Percentiles rank a stretch among this genome's conserved stretches.
Evolutionary conservation across 2,329 filamentous ascomycete species (phyloP).

Genomic region (Claviceps sp.): DNA sequence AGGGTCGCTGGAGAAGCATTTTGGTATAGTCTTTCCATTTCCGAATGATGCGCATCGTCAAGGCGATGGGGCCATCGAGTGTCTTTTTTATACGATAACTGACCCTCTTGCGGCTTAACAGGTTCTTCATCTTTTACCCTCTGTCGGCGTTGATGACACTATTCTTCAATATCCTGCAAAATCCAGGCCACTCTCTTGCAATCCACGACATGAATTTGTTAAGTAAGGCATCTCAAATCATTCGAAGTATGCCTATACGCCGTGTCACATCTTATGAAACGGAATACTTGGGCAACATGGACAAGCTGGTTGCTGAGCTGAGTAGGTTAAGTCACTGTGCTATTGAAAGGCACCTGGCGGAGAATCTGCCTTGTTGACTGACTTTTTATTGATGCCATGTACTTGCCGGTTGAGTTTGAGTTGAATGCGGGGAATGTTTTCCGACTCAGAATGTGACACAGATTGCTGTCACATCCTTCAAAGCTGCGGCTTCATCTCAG

Average conservation of each 20-base stretch:
- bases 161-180: slow-evolving; percentile 39
- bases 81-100: not conserved
- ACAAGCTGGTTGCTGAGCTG: slow-evolving; percentile 30
- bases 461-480: not conserved
- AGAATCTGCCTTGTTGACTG: not conserved
- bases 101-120: slow-evolving; percentile 11
- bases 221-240: slow-evolving; percentile 25
- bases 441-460: not conserved
- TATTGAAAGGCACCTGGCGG: slow-evolving; percentile 24
- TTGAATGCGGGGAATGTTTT: not conserved
- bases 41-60: too few species aligned
- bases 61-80: not conserved
- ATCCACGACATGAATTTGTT: slow-evolving; percentile 33
- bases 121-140: slow-evolving; percentile 43
- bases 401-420: not conserved
- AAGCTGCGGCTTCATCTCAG: not conserved
- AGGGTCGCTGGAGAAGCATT: slow-evolving; percentile 33
- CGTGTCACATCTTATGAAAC: slow-evolving; percentile 20
- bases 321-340: slow-evolving; percentile 29
- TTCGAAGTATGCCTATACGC: slow-evolving; percentile 24
- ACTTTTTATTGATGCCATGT: not conserved
- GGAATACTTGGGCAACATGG: slow-evolving; percentile 25
- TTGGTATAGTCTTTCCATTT: slow-evolving; percentile 24
- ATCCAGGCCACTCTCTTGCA: slow-evolving; percentile 30
- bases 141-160: slow-evolving; percentile 38